Base-by-base conservation (phyloP, 2,329 filamentous ascomycete genomes). In the Arachnomyces sp. region DNA sequence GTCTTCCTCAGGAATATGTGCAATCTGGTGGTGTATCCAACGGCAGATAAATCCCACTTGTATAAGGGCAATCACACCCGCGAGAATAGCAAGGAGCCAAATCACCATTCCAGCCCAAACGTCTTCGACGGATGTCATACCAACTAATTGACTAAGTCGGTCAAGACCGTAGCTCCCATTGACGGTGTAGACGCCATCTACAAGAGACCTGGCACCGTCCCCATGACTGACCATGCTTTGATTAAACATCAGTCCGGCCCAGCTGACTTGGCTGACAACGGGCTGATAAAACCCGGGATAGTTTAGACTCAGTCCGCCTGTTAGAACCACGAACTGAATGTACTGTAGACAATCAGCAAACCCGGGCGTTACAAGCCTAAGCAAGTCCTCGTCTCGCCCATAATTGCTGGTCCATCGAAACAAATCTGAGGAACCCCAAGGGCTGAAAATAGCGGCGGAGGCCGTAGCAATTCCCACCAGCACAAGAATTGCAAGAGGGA, bases 351-450 rank as follows among this genome's bases (percentile, higher is more conserved):
- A 98, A 59, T 98, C 92, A 5, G 87, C 88, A 59, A 98, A 96
- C 1, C 92, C 92, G 4, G 92, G 92, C 0, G 92, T 98, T 28
- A 98, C 87, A 35, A 98, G 72, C 40, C 92, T 81, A 39, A 98
- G 72, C 49, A 95, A 71, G 65, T 98, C 92, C 45, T 86, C 85
- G 53, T 98, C 92, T 51, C 90, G 80, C 28, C 92, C 92, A 59
- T 94, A 96, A 59, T 98, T 98, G 56, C 87, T 93, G n/a, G 87
- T 88, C 88, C 90, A 98, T 50, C 86, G 82, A 60, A 96, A 96
- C 14, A 90, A 74, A 58, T 98, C 85, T 6, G 79, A 79, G 1
- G 87, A 86, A 14, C 92, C 92, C 90, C 92, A 98, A 0, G 92
- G 92, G 56, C 89, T 95, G 58, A 80, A 90, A 29, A 93, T 86